These are phyloP conservation scores for Penicillium sclerotiorum DNA, from an alignment of 2,329 filamentous ascomycete species.

Conservation along the genomic window DNA sequence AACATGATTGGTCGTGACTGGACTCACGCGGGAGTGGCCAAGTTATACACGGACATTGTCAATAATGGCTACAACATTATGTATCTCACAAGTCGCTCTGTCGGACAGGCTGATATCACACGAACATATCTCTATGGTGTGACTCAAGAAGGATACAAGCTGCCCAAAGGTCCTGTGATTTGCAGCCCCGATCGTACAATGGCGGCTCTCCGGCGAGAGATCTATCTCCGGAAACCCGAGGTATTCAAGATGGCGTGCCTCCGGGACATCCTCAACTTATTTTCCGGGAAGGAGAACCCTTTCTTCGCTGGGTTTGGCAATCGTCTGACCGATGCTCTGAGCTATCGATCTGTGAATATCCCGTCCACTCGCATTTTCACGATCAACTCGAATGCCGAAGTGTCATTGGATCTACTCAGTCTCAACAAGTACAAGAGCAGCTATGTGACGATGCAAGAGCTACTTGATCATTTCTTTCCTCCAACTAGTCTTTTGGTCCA, in stretches of 20 bases:
- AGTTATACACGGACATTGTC: conserved; percentile 93
- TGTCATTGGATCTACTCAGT: conserved; percentile 84
- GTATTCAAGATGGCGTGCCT: conserved; percentile 99
- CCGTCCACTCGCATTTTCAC: conserved; percentile 94
- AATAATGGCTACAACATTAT: conserved; percentile 98
- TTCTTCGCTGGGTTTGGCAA: conserved; percentile 99
- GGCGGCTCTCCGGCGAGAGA: conserved; percentile 84
- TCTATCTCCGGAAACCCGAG: conserved; percentile 94
- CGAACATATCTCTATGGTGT: conserved; percentile 88
- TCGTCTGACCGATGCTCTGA: conserved; percentile 91
- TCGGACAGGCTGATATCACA: conserved; percentile 90
- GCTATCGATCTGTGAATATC: conserved; percentile 94
- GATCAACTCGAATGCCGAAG: conserved; percentile 97
- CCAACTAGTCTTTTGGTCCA: conserved; percentile 84
- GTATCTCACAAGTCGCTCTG: conserved; percentile 91
- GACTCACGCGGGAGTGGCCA: conserved; percentile 96
- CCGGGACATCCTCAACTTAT: conserved; percentile 88
- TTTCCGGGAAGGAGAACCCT: conserved; percentile 73
- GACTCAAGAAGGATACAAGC: conserved; percentile 78
- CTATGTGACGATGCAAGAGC: conserved; percentile 94
- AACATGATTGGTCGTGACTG: conserved; percentile 98
- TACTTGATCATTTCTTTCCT: conserved; percentile 98
- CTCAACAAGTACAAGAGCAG: conserved; percentile 95
- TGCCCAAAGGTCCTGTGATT: conserved; percentile 91
- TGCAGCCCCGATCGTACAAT: conserved; percentile 94